Percentiles rank a stretch among this genome's conserved stretches.
Evolutionary conservation across 306 rosid genomes (phyloP).

Genomic region (Lathyrus oleraceus): DNA sequence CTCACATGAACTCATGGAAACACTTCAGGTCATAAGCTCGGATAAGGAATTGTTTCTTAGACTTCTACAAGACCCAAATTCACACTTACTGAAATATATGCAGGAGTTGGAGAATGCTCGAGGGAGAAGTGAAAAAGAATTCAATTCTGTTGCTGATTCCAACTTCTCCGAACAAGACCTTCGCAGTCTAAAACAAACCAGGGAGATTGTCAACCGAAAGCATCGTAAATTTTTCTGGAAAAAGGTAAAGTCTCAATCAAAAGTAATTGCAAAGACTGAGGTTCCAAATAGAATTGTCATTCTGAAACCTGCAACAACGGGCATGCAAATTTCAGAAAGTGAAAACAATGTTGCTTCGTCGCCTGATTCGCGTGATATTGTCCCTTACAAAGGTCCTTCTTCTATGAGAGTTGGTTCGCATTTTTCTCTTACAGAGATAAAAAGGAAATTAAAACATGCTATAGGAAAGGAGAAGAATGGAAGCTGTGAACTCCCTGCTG

Average conservation of each 20-base stretch:
- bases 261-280: constrained; percentile 46
- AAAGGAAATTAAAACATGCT: constrained; percentile 75
- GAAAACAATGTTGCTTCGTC: constrained; percentile 40
- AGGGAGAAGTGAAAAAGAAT: constrained; percentile 43
- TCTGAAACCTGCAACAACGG: constrained; percentile 66
- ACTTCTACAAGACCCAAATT: constrained; percentile 76
- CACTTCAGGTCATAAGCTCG: constrained; percentile 69
- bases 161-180: constrained; percentile 47
- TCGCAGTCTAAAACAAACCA: constrained; percentile 47
- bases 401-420: constrained; percentile 59
- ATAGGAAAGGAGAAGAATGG: constrained; percentile 80
- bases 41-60: constrained; percentile 70
- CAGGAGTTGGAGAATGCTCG: constrained; percentile 60
- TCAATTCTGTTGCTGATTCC: constrained; percentile 45
- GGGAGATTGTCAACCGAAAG: constrained; percentile 59
- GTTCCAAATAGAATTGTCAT: constrained; percentile 74
- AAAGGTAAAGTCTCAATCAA: constrained; percentile 64
- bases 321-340: constrained; percentile 46
- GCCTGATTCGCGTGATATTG: constrained; percentile 43
- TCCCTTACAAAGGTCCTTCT: constrained; percentile 48
- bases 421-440: constrained; percentile 77
- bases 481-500: constrained; percentile 36
- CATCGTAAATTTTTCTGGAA: constrained; percentile 65
- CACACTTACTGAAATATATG: constrained; percentile 59
- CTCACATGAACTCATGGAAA: constrained; percentile 65